phyloP scores from a whole-genome alignment of 345 rosid genomes.

The Hirschfeldia incana region DNA sequence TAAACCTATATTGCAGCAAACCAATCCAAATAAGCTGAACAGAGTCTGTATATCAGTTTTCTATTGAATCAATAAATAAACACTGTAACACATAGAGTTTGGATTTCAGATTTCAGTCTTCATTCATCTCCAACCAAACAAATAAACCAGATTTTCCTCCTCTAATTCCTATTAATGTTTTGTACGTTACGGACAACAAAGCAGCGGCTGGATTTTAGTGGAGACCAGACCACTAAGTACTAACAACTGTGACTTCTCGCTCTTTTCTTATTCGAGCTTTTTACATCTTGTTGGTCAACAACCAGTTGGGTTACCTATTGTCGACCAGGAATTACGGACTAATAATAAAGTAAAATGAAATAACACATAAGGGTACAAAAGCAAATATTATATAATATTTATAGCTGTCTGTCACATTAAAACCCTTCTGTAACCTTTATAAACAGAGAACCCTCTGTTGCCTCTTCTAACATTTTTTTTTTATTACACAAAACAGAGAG shows the following conservation, averaged over 20 bases:
- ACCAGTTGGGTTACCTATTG: slow-evolving; percentile 1
- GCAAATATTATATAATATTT: slow-evolving; percentile 9
- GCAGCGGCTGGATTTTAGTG: slow-evolving; percentile 9
- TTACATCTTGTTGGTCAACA: slow-evolving; percentile 6
- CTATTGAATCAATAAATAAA: no score
- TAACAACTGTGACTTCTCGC: neutral
- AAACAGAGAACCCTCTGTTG: slow-evolving; percentile 41
- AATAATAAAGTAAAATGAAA: no score
- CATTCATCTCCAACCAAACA: no score
- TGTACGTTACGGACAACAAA: slow-evolving; percentile 3
- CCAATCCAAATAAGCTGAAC: no score
- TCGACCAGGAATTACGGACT: neutral
- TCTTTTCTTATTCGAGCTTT: slow-evolving; percentile 17
- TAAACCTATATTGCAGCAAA: no score
- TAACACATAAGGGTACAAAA: neutral
- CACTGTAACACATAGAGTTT: neutral
- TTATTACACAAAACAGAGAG: neutral
- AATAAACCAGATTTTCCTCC: slow-evolving; percentile 1
- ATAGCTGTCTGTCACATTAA: slow-evolving; percentile 47
- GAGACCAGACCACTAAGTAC: neutral
- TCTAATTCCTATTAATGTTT: neutral
- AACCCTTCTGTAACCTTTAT: slow-evolving; percentile 51
- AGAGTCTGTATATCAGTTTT: no score
- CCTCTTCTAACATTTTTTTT: neutral
- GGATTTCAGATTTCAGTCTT: neutral